phyloP scores from a whole-genome alignment of 2,329 filamentous ascomycete species.

The Colletotrichum sp. region DNA sequence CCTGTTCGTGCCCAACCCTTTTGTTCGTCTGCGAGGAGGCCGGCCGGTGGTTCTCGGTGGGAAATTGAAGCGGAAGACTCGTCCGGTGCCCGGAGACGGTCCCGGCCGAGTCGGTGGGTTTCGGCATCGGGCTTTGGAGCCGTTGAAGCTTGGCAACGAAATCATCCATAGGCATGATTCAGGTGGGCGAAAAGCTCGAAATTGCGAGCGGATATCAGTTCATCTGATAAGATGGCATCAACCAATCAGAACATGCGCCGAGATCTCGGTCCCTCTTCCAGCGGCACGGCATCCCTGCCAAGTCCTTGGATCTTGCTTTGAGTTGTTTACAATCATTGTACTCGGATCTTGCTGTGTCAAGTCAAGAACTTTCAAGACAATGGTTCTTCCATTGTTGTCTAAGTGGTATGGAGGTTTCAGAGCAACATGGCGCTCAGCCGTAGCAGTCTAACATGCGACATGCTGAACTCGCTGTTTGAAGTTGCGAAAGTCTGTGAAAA shows the following conservation, averaged over 20 bases:
- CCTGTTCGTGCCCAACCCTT: constrained; percentile 8
- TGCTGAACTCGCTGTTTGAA: not conserved
- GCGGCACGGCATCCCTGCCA: not conserved
- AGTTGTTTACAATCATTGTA: not conserved
- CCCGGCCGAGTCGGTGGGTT: not conserved
- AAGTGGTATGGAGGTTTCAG: not conserved
- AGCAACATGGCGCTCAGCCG: fast-evolving
- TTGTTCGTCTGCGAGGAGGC: not conserved
- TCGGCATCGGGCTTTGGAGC: not conserved
- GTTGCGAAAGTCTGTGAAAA: not conserved
- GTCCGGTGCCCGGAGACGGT: not conserved
- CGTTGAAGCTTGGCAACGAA: not conserved
- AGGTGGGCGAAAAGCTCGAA: not conserved
- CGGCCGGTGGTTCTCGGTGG: not conserved
- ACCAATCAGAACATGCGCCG: not conserved
- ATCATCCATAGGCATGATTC: not conserved
- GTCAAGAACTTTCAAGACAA: not conserved
- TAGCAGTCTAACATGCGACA: fast-evolving
- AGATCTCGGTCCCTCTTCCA: not conserved
- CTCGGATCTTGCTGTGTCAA: not conserved
- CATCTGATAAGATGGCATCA: not conserved
- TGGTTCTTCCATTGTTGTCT: fast-evolving
- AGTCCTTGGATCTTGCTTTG: not conserved
- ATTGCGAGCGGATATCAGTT: not conserved
- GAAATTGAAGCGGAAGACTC: not conserved